phyloP scores from a whole-genome alignment of 805 yeast genomes.

The Saccharomycopsis schoenii region DNA sequence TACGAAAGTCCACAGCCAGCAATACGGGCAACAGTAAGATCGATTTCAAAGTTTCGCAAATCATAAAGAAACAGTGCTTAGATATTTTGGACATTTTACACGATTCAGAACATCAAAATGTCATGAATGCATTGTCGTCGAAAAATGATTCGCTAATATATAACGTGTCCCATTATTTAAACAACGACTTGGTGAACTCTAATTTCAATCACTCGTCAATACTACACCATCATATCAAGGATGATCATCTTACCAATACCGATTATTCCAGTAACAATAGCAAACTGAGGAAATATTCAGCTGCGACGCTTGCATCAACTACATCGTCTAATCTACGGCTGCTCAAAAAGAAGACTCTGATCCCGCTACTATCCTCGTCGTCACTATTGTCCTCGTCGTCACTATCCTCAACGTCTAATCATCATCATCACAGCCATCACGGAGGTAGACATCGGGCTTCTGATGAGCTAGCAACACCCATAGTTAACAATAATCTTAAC shows the following conservation, averaged over 20 bases:
- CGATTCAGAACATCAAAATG: background rate
- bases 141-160: background rate
- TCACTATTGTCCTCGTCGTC: background rate
- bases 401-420: background rate
- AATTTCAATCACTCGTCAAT: conserved; percentile 14
- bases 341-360: background rate
- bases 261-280: background rate
- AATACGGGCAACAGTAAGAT: background rate
- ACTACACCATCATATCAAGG: background rate
- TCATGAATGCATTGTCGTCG: background rate
- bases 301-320: background rate
- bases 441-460: background rate
- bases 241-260: background rate
- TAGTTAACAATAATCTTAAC: background rate
- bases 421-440: background rate
- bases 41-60: conserved; percentile 8
- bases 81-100: conserved; percentile 15
- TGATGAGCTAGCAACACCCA: background rate
- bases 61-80: conserved; percentile 11
- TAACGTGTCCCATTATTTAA: conserved; percentile 8
- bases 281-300: background rate
- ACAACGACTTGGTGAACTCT: conserved; percentile 11
- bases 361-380: background rate
- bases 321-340: background rate
- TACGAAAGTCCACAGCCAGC: background rate